Evolutionary conservation across 31 red algal genomes (phyloP).

Genomic region (Porphyra umbilicalis): DNA sequence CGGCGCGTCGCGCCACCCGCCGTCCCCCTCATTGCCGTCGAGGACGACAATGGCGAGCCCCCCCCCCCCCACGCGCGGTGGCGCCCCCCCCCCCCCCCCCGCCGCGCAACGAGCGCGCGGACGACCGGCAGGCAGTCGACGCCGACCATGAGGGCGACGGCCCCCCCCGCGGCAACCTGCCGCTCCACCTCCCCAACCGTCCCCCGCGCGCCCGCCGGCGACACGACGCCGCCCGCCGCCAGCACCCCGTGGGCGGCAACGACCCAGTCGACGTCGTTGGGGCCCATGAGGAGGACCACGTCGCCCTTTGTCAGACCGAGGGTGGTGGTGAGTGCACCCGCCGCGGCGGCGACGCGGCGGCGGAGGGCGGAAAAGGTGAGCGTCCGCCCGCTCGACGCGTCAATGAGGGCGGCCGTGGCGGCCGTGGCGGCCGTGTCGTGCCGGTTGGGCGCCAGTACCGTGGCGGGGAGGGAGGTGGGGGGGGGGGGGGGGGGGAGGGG

Average conservation of each 20-base stretch:
- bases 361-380: not conserved
- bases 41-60: not conserved
- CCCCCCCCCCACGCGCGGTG: not conserved
- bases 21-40: not conserved
- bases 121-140: not conserved
- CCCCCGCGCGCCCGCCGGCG: constrained; percentile 1
- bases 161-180: constrained; percentile 1
- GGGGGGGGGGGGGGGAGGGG: not conserved
- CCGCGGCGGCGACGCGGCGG: not conserved
- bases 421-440: not conserved
- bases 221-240: constrained; percentile 8
- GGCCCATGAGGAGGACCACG: not conserved
- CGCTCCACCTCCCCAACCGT: not conserved
- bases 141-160: not conserved
- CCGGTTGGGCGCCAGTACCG: not conserved
- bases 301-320: not conserved
- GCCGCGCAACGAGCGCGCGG: constrained; percentile 1
- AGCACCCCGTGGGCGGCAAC: constrained; percentile 9
- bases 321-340: not conserved
- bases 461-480: not conserved
- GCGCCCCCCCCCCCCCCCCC: not conserved
- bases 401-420: not conserved
- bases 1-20: not conserved
- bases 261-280: constrained; percentile 12
- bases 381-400: not conserved